Base-by-base conservation (phyloP, 805 yeast genomes). In the Wickerhamomyces alni region DNA sequence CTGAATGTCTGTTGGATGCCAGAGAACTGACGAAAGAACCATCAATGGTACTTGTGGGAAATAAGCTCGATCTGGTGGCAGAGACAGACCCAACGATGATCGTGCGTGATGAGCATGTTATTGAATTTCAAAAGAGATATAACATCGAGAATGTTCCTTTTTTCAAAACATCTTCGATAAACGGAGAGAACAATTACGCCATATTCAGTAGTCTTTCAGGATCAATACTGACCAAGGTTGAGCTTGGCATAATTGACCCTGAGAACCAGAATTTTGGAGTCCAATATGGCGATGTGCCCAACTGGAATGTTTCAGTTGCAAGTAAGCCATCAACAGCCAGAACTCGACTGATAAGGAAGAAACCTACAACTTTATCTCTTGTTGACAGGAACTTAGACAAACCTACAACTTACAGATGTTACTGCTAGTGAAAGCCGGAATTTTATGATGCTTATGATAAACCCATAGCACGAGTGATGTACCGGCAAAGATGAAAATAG, bases 271-370 rank as follows among this genome's bases (percentile, higher is more conserved):
- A 62, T 34, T 59, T 61, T 29, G 78, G 78, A 2, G 75, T 72
- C 3, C 78, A 73, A 43, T 72, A 70, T 42, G 78, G 78, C n/a
- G 71, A 69, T 36, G 27, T 48, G 5, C 64, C 68, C 4, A 51
- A 54, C 15, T 58, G 67, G 65, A 67, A 63, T 36, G 21, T 19
- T 5, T 33, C 34, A 12, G n/a, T 33, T n/a, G 30, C 31, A 5
- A 38, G 40, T 29, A 31, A 21, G n/a, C 19, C 44, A 5, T 22
- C 44, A 5, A 27, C 25, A 19, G 18, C 15, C 3, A 27, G 36
- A 31, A 35, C 12, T 31, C 35, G 35, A 4, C 24, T 38, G 12
- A 36, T 46, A 25, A 29, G 44, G 24, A 37, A 45, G 30, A 48
- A 48, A 21, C n/a, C 38, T 11, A 48, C 50, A 2, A 46, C 51